Base-by-base conservation (phyloP, 352 stramenopile species). In the Phytophthora megakarya region DNA sequence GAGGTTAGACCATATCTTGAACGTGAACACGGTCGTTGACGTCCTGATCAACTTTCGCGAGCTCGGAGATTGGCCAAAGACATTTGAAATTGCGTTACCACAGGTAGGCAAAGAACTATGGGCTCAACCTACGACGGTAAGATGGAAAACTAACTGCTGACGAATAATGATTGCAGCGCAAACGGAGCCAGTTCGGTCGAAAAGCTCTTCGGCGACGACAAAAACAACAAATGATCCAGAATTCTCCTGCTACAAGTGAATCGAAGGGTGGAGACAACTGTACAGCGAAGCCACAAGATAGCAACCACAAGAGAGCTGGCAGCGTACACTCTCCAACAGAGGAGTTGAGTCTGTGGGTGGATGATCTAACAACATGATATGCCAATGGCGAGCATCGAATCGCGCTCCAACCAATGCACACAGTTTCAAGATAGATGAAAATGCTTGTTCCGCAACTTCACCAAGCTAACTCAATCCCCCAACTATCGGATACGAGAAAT, bases 21-120 rank as follows among this genome's bases (percentile, higher is more conserved):
- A 92, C 58, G 81, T 93, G 22, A 92, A 93, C 59, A 91, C 82
- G 32, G 80, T 93, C 25, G 48, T 87, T 16, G 83, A 91, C 26
- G 81, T 90, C 50, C 72, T 92, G 32, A 88, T 87, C 38, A 67
- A 76, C 9, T 88, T 85, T 35, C 67, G 70, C 23, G 64, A 74
- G 48, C 46, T 64, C 15, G 68, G 65, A 7, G 78, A 92, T 54
- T 92, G 83, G 83, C 44, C 48, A n/a, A 61, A 56, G 5, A 73
- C 78, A 11, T 63, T 92, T 18, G 72, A 76, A 2, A 56, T 76
- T 40, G 71, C 73, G 15, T 52, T 92, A 15, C 83, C 83, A 38
- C 67, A 84, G 78, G 82, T 92, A 62, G 13, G 3, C 8, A 11
- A 15, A 12, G 9, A 35, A 3, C 30, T 35, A 15, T 15, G 49